These are phyloP conservation scores for Auricularia sp. DNA, from an alignment of 768 basidiomycete species.

Conservation along the genomic window DNA sequence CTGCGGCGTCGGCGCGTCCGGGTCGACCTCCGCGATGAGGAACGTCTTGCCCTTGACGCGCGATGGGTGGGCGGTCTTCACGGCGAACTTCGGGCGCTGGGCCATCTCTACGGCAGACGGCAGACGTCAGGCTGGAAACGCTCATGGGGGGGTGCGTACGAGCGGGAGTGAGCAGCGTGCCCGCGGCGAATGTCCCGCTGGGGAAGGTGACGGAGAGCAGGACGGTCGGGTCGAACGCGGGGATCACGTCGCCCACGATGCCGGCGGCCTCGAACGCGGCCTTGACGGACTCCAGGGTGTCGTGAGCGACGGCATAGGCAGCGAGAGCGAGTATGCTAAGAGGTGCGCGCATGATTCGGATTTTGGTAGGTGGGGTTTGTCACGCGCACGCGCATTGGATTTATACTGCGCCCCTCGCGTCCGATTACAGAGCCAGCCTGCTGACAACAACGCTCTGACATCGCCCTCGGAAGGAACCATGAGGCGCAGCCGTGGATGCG, in stretches of 20 bases:
- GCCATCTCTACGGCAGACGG: background rate
- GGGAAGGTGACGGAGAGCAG: constrained; percentile 7
- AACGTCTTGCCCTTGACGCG: constrained; percentile 26
- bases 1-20: constrained; percentile 42
- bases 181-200: constrained; percentile 2
- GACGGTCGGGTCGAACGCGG: constrained; percentile 5
- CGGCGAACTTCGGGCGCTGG: constrained; percentile 5
- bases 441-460: too few relatives aligned
- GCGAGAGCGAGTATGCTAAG: background rate
- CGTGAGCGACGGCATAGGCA: background rate
- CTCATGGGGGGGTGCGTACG: background rate
- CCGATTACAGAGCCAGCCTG: too few relatives aligned
- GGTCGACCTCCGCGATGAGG: constrained; percentile 35
- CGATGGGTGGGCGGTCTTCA: background rate
- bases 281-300: constrained; percentile 3
- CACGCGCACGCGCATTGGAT: too few relatives aligned
- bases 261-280: constrained; percentile 5
- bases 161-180: constrained; percentile 6
- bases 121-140: background rate
- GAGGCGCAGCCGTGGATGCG: too few relatives aligned
- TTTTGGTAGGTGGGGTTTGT: too few relatives aligned
- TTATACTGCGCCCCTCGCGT: too few relatives aligned
- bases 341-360: background rate
- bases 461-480: too few relatives aligned
- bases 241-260: constrained; percentile 6